Conservation (phyloP, 164 flowering plant species). For the Litsea cubeba region DNA sequence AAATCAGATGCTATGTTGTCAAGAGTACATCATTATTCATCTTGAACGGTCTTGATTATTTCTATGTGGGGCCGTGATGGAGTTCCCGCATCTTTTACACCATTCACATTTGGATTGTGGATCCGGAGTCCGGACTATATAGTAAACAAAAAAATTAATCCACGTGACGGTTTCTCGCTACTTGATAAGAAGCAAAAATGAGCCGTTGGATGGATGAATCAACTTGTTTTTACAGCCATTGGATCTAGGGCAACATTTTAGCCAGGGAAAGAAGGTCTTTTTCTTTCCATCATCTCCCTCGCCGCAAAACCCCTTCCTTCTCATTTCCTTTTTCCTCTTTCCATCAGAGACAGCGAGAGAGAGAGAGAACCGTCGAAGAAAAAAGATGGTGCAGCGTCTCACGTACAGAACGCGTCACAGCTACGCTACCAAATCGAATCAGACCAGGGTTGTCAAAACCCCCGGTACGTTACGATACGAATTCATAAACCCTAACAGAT, state of each 20-base stretch:
- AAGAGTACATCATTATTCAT: too few relatives aligned
- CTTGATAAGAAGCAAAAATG: too few relatives aligned
- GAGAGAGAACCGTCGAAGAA: slow-evolving; percentile 1
- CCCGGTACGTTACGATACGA: slow-evolving; percentile 23
- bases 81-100: too few relatives aligned
- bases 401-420: slow-evolving; percentile 43
- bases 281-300: not conserved
- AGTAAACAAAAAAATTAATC: too few relatives aligned
- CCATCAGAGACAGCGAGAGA: slow-evolving; percentile 1
- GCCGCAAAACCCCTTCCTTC: slow-evolving; percentile 4
- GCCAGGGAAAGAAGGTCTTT: not conserved
- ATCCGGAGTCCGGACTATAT: too few relatives aligned
- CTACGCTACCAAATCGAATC: slow-evolving; percentile 50
- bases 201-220: not conserved
- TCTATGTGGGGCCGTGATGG: too few relatives aligned
- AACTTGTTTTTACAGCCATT: slow-evolving; percentile 1
- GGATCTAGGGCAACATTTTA: slow-evolving; percentile 22
- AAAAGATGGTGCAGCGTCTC: slow-evolving; percentile 41
- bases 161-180: too few relatives aligned
- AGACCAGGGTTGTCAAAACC: slow-evolving; percentile 42
- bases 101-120: too few relatives aligned
- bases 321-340: not conserved
- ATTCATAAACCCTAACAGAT: not conserved
- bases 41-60: too few relatives aligned
- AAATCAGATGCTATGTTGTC: too few relatives aligned